phyloP scores from a whole-genome alignment of 2,329 filamentous ascomycete species.

The Colletotrichum phormii region DNA sequence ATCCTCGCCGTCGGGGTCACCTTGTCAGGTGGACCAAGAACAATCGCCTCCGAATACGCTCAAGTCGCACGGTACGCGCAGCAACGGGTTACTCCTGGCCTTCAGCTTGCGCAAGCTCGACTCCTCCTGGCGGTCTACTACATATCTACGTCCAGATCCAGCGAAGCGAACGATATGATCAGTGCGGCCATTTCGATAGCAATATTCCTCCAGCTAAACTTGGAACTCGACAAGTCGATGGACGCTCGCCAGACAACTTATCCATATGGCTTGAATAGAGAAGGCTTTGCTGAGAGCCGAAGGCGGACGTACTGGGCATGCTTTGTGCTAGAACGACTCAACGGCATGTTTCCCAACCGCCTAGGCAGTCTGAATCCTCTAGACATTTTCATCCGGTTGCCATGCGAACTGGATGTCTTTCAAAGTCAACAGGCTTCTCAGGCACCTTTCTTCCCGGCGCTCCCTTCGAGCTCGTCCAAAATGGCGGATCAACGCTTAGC shows the following conservation, averaged over 20 bases:
- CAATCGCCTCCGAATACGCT: slow-evolving; percentile 53
- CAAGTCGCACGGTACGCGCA: slow-evolving; percentile 69
- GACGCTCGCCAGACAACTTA: slow-evolving; percentile 53
- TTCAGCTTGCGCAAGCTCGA: slow-evolving; percentile 76
- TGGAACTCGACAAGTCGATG: slow-evolving; percentile 65
- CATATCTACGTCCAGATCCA: slow-evolving; percentile 68
- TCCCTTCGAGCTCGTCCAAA: slow-evolving; percentile 41
- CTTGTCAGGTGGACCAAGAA: slow-evolving; percentile 51
- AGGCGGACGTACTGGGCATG: slow-evolving; percentile 79
- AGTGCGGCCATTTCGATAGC: slow-evolving; percentile 71
- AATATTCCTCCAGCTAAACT: slow-evolving; percentile 70
- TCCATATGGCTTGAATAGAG: slow-evolving; percentile 68
- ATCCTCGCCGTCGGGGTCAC: slow-evolving; percentile 53
- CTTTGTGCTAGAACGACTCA: slow-evolving; percentile 76
- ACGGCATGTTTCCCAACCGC: slow-evolving; percentile 66
- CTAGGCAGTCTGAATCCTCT: slow-evolving; percentile 69
- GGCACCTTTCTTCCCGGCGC: slow-evolving; percentile 71
- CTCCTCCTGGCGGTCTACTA: slow-evolving; percentile 76
- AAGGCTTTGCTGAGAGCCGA: slow-evolving; percentile 73
- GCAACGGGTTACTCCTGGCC: slow-evolving; percentile 44
- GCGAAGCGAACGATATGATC: slow-evolving; percentile 72
- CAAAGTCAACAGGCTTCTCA: slow-evolving; percentile 68
- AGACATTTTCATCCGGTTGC: slow-evolving; percentile 75
- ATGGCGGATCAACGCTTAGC: slow-evolving; percentile 50
- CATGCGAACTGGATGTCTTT: slow-evolving; percentile 70